phyloP scores from a whole-genome alignment of 2,329 filamentous ascomycete species.

The Xylaria sp. region DNA sequence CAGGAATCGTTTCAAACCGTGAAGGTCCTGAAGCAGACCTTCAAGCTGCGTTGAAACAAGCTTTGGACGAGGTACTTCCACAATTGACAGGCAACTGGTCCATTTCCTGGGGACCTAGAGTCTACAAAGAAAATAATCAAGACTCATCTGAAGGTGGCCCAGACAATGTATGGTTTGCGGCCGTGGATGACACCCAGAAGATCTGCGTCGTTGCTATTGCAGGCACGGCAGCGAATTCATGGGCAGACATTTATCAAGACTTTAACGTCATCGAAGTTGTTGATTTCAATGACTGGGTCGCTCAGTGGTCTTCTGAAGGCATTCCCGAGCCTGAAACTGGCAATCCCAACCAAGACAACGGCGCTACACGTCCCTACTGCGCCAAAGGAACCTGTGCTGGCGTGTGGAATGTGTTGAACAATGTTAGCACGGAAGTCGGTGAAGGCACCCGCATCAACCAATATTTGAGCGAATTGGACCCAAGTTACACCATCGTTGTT shows the following conservation, averaged over 20 bases:
- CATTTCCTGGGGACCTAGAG: slow-evolving; percentile 20
- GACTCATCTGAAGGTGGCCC: not conserved
- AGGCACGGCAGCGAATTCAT: slow-evolving; percentile 1
- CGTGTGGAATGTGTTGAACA: slow-evolving; percentile 15
- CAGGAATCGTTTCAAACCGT: not conserved
- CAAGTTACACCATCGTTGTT: slow-evolving; percentile 15
- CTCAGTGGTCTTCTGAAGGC: not conserved
- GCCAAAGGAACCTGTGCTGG: slow-evolving; percentile 9
- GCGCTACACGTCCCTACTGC: not conserved
- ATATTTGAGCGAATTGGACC: slow-evolving; percentile 13
- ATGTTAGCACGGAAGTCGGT: not conserved
- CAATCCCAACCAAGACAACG: not conserved
- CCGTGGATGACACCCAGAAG: slow-evolving; percentile 13
- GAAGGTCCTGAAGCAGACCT: not conserved
- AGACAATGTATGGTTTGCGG: slow-evolving; percentile 22
- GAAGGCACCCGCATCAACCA: slow-evolving; percentile 14
- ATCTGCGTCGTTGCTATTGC: slow-evolving; percentile 24
- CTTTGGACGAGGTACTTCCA: not conserved
- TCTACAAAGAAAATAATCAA: not conserved
- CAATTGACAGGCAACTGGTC: slow-evolving; percentile 7
- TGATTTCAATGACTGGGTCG: slow-evolving; percentile 17
- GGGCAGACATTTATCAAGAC: slow-evolving; percentile 7
- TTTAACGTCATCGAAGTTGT: not conserved
- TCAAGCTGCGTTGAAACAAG: not conserved
- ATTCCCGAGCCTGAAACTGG: not conserved